Evolutionary conservation across 2,329 filamentous ascomycete genomes (phyloP), one percentile per base, ranked within the genome.

Genomic region (Sphaceloma murrayae): DNA sequence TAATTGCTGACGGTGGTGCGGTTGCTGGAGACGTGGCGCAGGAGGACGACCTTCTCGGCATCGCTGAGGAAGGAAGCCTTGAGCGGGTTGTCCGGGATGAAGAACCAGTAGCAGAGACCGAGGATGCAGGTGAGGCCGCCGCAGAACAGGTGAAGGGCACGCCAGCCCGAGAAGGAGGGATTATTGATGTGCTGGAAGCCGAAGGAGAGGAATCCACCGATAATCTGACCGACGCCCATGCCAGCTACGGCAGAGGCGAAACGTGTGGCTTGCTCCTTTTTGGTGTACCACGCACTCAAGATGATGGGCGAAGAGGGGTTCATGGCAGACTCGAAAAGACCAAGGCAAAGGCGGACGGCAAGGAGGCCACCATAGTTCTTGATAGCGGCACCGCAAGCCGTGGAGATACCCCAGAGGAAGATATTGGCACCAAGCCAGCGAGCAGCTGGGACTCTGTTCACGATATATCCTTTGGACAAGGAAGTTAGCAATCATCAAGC

Each of bases 61-160:
- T 82, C 77, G 10, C 63, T 68, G 54, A 78, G 80, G 60, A 77
- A 82, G 57, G 78, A 77, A 21, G 78, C 78, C 4, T 75, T 69
- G 77, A 82, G 81, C 0, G 78, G 78, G 11, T 71, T 77, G 56
- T 82, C 78, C 2, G 77, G 77, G 69, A 80, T 74, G 40, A 39
- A 18, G 7, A 46, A 24, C 13, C 27, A 27, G 9, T 29, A 21
- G 17, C 26, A 32, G 6, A 47, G 16, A 4, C 36, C 44, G 14
- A 46, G 14, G 8, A 47, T 14, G 8, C 43, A 31, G 7, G 44
- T 47, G 16, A 49, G 13, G 13, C 19, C 13, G 10, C 47, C 47
- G 19, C 30, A 19, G 17, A 43, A 22, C 11, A 49, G 13, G 31
- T 47, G 46, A 10, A 49, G 32, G 17, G 31, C 27, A 14, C 32